Base-by-base conservation (phyloP, 2,329 filamentous ascomycete species). In the Alternaria panax region DNA sequence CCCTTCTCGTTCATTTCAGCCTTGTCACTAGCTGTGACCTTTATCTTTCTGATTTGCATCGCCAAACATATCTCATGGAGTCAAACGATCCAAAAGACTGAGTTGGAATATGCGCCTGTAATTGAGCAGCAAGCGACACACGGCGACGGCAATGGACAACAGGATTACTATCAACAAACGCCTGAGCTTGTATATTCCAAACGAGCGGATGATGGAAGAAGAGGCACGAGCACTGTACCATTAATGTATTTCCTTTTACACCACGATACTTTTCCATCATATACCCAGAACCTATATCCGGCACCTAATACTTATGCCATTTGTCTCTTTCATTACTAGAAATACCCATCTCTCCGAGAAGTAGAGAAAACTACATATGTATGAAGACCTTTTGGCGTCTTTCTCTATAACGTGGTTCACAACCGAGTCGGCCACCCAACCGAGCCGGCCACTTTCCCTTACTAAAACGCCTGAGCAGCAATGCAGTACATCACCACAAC, bases 1-100 rank as follows among this genome's bases (percentile, higher is more conserved):
- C 66, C 65, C 12, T 45, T 68, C 25, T 20, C 28, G 1, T 74
- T 62, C 20, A 38, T 74, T 18, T 11, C 16, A 16, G 51, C 57
- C 30, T 58, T 70, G 30, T 70, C 65, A 56, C 60, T 63, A 41
- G 51, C 60, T 3, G 45, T 71, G 20, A 62, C 64, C 50, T 73
- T 62, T 24, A 52, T 72, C 16, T 38, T 62, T 16, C 43, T 74
- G 4, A 50, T 73, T 25, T 58, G 63, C 28, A 64, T 74, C 36
- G 66, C 67, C 5, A 73, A 66, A 52, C 65, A 65, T 14, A 9
- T 28, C 9, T 59, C 60, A 14, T 67, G 66, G 64, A 58, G 22
- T 11, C 45, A 56, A 22, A 22, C 34, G 11, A 12, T 20, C 8
- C 20, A 14, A 3, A 40, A 24, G 9, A 12, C 18, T 3, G 40